Percentiles rank a stretch among this genome's conserved stretches.
These are phyloP conservation scores for Neoboletus magnificus DNA, from an alignment of 768 basidiomycete species.

Conservation along the genomic window DNA sequence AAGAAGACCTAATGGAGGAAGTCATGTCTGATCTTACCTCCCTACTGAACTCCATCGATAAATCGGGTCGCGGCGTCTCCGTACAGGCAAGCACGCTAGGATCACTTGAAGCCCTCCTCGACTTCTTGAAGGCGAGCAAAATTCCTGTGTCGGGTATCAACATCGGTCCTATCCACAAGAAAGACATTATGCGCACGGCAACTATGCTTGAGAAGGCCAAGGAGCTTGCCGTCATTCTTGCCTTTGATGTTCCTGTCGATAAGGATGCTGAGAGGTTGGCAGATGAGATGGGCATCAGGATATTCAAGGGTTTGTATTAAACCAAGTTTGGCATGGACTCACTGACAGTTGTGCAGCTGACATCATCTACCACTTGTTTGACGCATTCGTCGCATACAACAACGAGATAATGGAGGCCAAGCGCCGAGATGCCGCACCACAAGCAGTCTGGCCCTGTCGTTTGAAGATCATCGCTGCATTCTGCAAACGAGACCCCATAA, in stretches of 20 bases:
- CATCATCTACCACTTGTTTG: conserved; percentile 98
- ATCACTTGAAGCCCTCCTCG: conserved; percentile 92
- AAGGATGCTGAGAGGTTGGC: conserved; percentile 90
- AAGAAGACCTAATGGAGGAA: conserved; percentile 91
- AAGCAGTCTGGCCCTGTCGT: conserved; percentile 95
- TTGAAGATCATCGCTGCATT: conserved; percentile 93
- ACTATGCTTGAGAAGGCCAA: conserved; percentile 96
- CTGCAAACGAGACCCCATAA: conserved; percentile 96
- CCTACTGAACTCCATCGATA: conserved; percentile 86
- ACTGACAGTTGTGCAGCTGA: conserved; percentile 57
- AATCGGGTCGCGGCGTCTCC: conserved; percentile 93
- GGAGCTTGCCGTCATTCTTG: conserved; percentile 91
- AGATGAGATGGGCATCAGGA: conserved; percentile 87
- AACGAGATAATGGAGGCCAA: conserved; percentile 90
- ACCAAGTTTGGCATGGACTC: background rate
- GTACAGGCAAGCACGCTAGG: conserved; percentile 97
- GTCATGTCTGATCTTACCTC: conserved; percentile 95
- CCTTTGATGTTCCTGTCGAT: conserved; percentile 94
- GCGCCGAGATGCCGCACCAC: conserved; percentile 85
- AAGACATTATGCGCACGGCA: conserved; percentile 87
- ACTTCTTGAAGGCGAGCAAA: conserved; percentile 92
- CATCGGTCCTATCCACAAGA: conserved; percentile 96
- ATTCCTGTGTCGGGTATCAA: conserved; percentile 98
- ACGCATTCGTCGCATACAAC: conserved; percentile 94
- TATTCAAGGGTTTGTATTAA: conserved; percentile 82